Evolutionary conservation across 768 basidiomycete species (phyloP), one percentile per base, ranked within the genome.

Genomic region (Boletales sp.): DNA sequence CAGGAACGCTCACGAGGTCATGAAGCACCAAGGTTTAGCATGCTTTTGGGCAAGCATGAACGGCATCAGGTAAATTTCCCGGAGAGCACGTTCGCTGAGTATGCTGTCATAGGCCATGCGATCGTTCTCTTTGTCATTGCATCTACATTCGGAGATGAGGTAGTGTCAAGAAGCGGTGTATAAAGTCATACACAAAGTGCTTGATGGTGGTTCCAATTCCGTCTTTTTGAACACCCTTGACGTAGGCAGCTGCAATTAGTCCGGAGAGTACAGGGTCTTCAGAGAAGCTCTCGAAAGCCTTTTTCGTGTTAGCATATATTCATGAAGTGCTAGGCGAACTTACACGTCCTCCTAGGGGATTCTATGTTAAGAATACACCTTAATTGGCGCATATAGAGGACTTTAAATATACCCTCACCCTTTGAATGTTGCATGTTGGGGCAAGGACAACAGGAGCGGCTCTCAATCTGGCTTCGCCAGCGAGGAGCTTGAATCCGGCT

Each of bases 361-460:
- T 86, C 83, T 85, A 48, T 5, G 40, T 51, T 2, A 15, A 30
- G 15, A 24, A 30, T 21, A 8, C 39, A n/a, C 2, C 8, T 53
- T 27, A 52, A 35, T 17, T 11, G 8, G 15, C 17, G 24, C 2
- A 47, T 6, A 39, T 12, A 11, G 15, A n/a, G 24, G 8, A 17
- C 31, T 11, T 43, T 38, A 43, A 57, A 27, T n/a, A 64, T 69
- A 44, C 17, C 7, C 43, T 53, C 63, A 81, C 87, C 30, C 90
- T 79, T 66, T 90, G 90, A 43, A 89, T 90, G 62, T 93, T 92
- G 63, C 86, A 87, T 0, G 90, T 92, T 0, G 90, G 90, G 1
- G 83, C 90, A 15, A 91, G 78, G 29, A 90, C 71, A 3, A 88
- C 66, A 12, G 84, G 83, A 10, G 85, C 83, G 2, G 83, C 78